These are phyloP conservation scores for Cladophialophora bantiana DNA, from an alignment of 2,329 filamentous ascomycete genomes.

Conservation along the genomic window DNA sequence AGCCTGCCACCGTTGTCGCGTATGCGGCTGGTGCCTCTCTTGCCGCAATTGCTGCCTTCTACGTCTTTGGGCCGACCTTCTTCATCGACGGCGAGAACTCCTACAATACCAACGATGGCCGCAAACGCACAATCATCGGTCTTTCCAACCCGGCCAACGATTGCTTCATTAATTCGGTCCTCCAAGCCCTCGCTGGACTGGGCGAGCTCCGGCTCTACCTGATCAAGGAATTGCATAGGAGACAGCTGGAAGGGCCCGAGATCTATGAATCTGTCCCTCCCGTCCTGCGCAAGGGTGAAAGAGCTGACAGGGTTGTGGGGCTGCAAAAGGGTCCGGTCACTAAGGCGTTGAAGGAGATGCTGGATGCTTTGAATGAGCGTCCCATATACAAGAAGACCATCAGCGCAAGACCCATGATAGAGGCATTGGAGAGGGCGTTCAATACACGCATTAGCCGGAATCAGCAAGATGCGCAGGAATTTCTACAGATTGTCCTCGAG, in stretches of 20 bases:
- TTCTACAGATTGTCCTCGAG: slow-evolving; percentile 91
- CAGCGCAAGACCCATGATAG: slow-evolving; percentile 82
- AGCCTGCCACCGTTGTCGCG: slow-evolving; percentile 80
- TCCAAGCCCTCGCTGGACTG: slow-evolving; percentile 90
- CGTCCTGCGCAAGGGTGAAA: slow-evolving; percentile 47
- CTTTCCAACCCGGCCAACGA: slow-evolving; percentile 91
- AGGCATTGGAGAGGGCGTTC: slow-evolving; percentile 83
- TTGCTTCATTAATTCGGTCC: slow-evolving; percentile 94
- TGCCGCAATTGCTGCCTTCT: slow-evolving; percentile 91
- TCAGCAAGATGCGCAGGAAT: slow-evolving; percentile 98
- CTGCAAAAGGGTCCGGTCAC: slow-evolving; percentile 85
- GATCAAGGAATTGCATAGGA: slow-evolving; percentile 86
- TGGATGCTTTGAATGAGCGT: slow-evolving; percentile 90
- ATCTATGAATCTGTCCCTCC: slow-evolving; percentile 70
- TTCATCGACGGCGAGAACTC: slow-evolving; percentile 83
- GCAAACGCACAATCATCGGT: slow-evolving; percentile 88
- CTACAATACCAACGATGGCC: slow-evolving; percentile 59
- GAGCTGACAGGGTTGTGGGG: slow-evolving; percentile 59
- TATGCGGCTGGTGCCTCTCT: slow-evolving; percentile 96
- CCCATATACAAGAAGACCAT: slow-evolving; percentile 95
- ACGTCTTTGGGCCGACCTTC: slow-evolving; percentile 97
- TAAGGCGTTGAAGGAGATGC: slow-evolving; percentile 84
- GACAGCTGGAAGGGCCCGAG: slow-evolving; percentile 76
- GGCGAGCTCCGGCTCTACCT: slow-evolving; percentile 89
- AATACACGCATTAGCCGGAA: slow-evolving; percentile 88